A percentile compares a stretch with the other conserved stretches of the same genome.
phyloP scores from a whole-genome alignment of 768 basidiomycete genomes.

The Mycena belliarum region DNA sequence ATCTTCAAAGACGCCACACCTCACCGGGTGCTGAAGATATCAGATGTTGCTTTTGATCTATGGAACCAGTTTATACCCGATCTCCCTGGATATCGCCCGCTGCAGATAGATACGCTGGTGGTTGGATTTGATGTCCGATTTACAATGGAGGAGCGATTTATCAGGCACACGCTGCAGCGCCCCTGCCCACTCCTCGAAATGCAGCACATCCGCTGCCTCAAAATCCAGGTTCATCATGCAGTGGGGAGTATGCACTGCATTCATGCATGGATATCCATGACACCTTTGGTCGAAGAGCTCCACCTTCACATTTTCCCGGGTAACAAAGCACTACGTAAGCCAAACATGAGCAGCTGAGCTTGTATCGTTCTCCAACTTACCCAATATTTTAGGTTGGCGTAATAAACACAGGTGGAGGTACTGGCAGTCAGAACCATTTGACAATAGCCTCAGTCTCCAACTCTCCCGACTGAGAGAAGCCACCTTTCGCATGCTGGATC shows the following conservation, averaged over 20 bases:
- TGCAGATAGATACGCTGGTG: background rate
- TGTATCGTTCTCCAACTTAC: no score
- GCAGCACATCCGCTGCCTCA: background rate
- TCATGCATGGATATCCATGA: background rate
- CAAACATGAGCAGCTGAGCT: no score
- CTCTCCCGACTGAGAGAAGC: no score
- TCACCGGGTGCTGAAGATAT: background rate
- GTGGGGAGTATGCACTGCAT: background rate
- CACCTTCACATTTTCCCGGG: no score
- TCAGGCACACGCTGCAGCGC: background rate
- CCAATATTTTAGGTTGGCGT: no score
- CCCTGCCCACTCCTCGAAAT: background rate
- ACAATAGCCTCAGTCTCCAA: no score
- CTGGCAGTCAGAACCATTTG: no score
- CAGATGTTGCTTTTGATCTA: background rate
- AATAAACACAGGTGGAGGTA: no score
- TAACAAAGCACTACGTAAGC: no score
- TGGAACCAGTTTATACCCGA: background rate
- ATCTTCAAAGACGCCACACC: background rate
- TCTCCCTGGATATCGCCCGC: background rate
- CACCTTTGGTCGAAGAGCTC: no score
- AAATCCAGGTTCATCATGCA: background rate
- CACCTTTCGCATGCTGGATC: no score
- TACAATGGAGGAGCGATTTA: no score
- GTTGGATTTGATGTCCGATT: background rate